These are phyloP conservation scores for Stachybotrys echinatus DNA, from an alignment of 2,329 filamentous ascomycete species.

Conservation along the genomic window DNA sequence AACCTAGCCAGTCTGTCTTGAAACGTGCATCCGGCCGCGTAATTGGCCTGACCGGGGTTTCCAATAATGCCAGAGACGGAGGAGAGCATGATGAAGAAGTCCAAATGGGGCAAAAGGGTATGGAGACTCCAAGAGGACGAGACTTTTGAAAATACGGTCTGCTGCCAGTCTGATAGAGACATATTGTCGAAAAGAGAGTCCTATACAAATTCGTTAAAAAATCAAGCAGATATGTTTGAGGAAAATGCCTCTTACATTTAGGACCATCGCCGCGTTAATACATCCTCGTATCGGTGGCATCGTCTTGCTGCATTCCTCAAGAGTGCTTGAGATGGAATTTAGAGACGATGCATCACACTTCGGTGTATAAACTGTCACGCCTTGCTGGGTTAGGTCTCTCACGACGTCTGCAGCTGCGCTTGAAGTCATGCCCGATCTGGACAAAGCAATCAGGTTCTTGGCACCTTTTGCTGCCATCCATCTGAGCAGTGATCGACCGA, in stretches of 20 bases:
- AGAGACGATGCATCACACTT: slow-evolving; percentile 10
- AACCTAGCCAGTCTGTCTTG: slow-evolving; percentile 18
- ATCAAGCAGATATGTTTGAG: not conserved
- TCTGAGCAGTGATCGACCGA: slow-evolving; percentile 14
- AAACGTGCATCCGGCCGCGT: slow-evolving; percentile 27
- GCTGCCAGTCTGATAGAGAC: slow-evolving; percentile 16
- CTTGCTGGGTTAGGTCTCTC: not conserved
- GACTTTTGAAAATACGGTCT: slow-evolving; percentile 24
- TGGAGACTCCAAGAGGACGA: slow-evolving; percentile 24
- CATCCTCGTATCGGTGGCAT: slow-evolving; percentile 17
- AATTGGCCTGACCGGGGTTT: slow-evolving; percentile 30
- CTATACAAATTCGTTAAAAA: slow-evolving; percentile 3
- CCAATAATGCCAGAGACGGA: slow-evolving; percentile 29
- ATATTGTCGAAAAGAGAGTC: slow-evolving; percentile 24
- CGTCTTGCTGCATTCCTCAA: slow-evolving; percentile 6
- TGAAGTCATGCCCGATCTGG: slow-evolving; percentile 16
- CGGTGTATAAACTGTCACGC: slow-evolving; percentile 6
- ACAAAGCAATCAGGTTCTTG: slow-evolving; percentile 21
- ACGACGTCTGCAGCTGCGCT: slow-evolving; percentile 11
- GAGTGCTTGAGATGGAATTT: slow-evolving; percentile 1
- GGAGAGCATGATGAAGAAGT: slow-evolving; percentile 32
- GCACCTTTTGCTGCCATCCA: slow-evolving; percentile 14
- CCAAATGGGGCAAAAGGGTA: slow-evolving; percentile 10
- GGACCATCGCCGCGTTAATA: slow-evolving; percentile 22
- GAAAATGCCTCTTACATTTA: slow-evolving; percentile 7